Evolutionary conservation across 140 eudicot species (phyloP).

Genomic region (Stevia rebaudiana): DNA sequence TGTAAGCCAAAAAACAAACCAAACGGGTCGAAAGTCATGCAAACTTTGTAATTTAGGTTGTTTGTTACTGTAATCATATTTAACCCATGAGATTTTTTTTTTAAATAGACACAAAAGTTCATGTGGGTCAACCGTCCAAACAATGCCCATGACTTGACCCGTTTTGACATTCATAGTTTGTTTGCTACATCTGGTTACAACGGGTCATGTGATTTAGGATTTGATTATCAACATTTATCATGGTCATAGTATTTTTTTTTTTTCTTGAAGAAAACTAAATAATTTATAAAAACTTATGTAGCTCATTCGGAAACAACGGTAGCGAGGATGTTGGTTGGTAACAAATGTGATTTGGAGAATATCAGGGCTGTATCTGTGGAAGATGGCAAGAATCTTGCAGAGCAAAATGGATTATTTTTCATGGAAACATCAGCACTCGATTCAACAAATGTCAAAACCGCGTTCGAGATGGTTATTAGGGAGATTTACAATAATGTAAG

Average conservation of each 20-base stretch:
- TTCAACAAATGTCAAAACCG: slow-evolving; percentile 50
- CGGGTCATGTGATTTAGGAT: neutral
- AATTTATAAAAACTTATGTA: slow-evolving; percentile 13
- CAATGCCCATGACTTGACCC: neutral
- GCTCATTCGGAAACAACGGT: slow-evolving; percentile 67
- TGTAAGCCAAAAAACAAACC: neutral
- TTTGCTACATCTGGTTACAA: neutral
- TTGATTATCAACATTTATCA: too few species aligned
- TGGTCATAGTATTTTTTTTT: too few species aligned
- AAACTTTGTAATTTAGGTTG: neutral
- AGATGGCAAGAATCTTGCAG: slow-evolving; percentile 55
- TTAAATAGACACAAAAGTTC: neutral
- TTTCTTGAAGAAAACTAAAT: neutral
- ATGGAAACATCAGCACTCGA: slow-evolving; percentile 65
- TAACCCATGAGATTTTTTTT: too few species aligned
- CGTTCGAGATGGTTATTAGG: slow-evolving; percentile 56
- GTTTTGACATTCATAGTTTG: neutral
- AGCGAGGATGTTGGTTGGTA: slow-evolving; percentile 52
- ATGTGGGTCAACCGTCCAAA: neutral
- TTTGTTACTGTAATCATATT: neutral
- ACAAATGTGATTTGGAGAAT: slow-evolving; percentile 48
- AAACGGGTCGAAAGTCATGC: neutral
- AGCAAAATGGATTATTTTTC: slow-evolving; percentile 51
- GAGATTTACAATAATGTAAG: slow-evolving; percentile 58
- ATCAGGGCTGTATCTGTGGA: slow-evolving; percentile 51